phyloP scores from a whole-genome alignment of 768 basidiomycete species.

The Suillus occidentalis region DNA sequence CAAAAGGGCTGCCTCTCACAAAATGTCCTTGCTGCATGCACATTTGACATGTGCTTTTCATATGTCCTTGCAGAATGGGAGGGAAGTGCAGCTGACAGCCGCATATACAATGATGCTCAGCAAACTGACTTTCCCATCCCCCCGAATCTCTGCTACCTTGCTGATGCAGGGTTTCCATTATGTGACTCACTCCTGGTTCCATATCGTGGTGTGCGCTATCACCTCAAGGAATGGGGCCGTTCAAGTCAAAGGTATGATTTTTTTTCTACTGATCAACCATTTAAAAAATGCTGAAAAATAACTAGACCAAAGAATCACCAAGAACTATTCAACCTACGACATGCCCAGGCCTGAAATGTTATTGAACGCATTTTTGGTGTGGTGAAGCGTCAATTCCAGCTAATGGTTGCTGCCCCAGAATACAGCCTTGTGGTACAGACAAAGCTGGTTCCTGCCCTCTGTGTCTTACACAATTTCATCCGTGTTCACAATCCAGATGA shows the following conservation, averaged over 20 bases:
- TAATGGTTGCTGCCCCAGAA: not conserved
- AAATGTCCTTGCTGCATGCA: constrained; percentile 26
- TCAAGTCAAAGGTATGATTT: too few species aligned
- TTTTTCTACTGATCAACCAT: too few species aligned
- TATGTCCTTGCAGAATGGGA: constrained; percentile 32
- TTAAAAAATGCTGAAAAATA: too few species aligned
- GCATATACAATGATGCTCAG: constrained; percentile 18
- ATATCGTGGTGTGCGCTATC: constrained; percentile 31
- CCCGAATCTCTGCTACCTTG: constrained; percentile 24
- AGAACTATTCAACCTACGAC: constrained; percentile 28
- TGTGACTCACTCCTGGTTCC: constrained; percentile 10
- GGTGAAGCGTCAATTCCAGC: not conserved
- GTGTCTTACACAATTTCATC: constrained; percentile 7
- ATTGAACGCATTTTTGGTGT: constrained; percentile 17
- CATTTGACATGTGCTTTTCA: constrained; percentile 21
- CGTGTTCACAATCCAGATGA: not conserved
- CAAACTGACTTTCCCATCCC: constrained; percentile 13
- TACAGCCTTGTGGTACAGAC: not conserved
- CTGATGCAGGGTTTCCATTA: constrained; percentile 29
- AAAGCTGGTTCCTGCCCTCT: constrained; percentile 6
- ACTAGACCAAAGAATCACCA: constrained; percentile 17
- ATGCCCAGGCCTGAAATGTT: constrained; percentile 23
- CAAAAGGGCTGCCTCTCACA: constrained; percentile 26
- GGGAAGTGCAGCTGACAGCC: constrained; percentile 25
- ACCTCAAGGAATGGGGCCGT: constrained; percentile 34